phyloP scores from a whole-genome alignment of 345 rosid genomes.

The Aurinia saxatilis region DNA sequence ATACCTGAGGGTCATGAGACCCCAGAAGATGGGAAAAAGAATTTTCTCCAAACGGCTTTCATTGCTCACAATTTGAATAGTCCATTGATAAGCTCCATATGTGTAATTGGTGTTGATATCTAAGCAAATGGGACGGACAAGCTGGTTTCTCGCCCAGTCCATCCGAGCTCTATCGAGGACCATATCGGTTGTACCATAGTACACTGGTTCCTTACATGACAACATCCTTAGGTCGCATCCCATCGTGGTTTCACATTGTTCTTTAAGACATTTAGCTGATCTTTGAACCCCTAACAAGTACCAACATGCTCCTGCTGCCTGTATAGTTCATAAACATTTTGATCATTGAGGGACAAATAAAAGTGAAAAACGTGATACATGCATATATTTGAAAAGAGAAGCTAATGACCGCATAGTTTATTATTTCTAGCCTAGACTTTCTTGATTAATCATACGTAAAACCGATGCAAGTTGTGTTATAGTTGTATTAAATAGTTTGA shows the following conservation, averaged over 20 bases:
- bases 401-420: constrained; percentile 11
- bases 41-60: constrained; percentile 82
- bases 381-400: neutral
- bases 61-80: constrained; percentile 74
- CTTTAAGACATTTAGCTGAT: constrained; percentile 66
- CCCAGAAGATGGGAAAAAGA: constrained; percentile 93
- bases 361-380: constrained; percentile 1
- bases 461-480: neutral
- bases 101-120: constrained; percentile 46
- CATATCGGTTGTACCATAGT: constrained; percentile 58
- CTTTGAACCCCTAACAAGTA: constrained; percentile 88
- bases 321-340: neutral
- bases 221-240: constrained; percentile 49
- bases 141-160: constrained; percentile 55
- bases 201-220: constrained; percentile 66
- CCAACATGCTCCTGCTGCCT: constrained; percentile 99
- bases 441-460: constrained; percentile 5
- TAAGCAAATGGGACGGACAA: constrained; percentile 53
- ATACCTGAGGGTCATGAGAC: constrained; percentile 94
- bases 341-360: neutral
- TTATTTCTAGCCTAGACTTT: neutral
- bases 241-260: constrained; percentile 47
- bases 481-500: constrained; percentile 4
- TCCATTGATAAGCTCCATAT: constrained; percentile 91
- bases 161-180: constrained; percentile 41